phyloP scores from a whole-genome alignment of 257 asterid genomes.

The Solanum infundibuliforme region DNA sequence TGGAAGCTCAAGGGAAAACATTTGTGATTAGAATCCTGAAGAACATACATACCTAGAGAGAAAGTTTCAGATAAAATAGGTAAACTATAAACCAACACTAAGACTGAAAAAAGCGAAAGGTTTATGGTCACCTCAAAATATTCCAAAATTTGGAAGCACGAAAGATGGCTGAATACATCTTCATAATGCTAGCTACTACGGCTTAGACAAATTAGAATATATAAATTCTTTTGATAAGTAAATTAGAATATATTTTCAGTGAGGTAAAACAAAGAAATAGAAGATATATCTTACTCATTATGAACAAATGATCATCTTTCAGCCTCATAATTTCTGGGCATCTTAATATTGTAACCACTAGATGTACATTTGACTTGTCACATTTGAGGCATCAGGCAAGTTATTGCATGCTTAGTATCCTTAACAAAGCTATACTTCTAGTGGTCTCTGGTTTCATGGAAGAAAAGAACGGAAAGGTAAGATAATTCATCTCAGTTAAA shows the following conservation, averaged over 20 bases:
- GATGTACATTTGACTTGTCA: neutral
- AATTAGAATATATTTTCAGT: neutral
- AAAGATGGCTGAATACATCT: neutral
- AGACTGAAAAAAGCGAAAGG: neutral
- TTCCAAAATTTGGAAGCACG: neutral
- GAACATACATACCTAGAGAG: neutral
- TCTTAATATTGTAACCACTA: neutral
- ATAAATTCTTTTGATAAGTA: neutral
- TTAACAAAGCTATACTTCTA: neutral
- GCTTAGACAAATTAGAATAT: neutral
- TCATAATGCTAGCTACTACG: neutral
- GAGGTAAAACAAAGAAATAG: neutral
- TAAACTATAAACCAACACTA: neutral
- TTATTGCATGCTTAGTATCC: neutral
- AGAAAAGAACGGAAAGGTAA: neutral
- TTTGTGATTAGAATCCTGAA: neutral
- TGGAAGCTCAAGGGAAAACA: neutral
- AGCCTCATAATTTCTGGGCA: no score
- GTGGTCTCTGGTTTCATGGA: neutral
- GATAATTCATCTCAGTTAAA: neutral
- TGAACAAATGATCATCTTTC: no score
- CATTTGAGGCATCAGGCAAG: neutral
- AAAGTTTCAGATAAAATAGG: neutral
- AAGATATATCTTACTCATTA: no score
- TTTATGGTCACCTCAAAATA: neutral